These are phyloP conservation scores for Triglochin maritima DNA, from an alignment of 106 monocot genomes.

Conservation along the genomic window DNA sequence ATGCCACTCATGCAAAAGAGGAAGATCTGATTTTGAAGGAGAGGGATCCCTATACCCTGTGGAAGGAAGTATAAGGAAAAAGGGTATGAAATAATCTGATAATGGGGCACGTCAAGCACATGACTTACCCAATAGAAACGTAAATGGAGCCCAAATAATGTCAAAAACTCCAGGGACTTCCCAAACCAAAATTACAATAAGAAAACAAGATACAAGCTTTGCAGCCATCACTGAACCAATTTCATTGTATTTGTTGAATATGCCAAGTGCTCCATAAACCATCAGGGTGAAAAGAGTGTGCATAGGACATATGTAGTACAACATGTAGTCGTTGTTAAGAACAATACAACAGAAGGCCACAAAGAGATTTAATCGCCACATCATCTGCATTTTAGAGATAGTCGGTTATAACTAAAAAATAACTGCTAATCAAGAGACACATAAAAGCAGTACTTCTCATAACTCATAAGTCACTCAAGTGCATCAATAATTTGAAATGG, in stretches of 20 bases:
- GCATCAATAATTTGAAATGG: too few species aligned
- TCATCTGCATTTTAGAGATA: constrained; percentile 65
- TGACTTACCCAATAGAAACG: constrained; percentile 64
- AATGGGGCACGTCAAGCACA: neutral
- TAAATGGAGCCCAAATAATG: constrained; percentile 70
- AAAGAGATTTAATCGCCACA: constrained; percentile 95
- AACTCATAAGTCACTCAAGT: too few species aligned
- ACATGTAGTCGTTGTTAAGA: constrained; percentile 92
- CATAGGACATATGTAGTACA: constrained; percentile 99
- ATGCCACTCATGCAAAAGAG: constrained; percentile 91
- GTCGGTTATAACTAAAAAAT: too few species aligned
- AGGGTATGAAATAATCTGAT: neutral
- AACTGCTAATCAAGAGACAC: too few species aligned
- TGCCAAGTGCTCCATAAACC: constrained; percentile 88
- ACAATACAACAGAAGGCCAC: constrained; percentile 83
- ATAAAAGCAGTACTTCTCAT: too few species aligned
- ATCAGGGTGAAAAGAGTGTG: constrained; percentile 96
- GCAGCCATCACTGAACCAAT: constrained; percentile 65
- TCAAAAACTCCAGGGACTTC: constrained; percentile 92
- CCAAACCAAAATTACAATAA: constrained; percentile 79
- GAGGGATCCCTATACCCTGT: constrained; percentile 74
- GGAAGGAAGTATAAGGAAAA: constrained; percentile 5
- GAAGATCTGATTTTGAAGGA: constrained; percentile 51
- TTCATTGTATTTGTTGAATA: constrained; percentile 92
- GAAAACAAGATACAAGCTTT: constrained; percentile 59